Percentiles rank a stretch among this genome's conserved stretches.
These are phyloP conservation scores for Kodamaea nitidulidarum DNA, from an alignment of 805 yeast species.

Conservation along the genomic window DNA sequence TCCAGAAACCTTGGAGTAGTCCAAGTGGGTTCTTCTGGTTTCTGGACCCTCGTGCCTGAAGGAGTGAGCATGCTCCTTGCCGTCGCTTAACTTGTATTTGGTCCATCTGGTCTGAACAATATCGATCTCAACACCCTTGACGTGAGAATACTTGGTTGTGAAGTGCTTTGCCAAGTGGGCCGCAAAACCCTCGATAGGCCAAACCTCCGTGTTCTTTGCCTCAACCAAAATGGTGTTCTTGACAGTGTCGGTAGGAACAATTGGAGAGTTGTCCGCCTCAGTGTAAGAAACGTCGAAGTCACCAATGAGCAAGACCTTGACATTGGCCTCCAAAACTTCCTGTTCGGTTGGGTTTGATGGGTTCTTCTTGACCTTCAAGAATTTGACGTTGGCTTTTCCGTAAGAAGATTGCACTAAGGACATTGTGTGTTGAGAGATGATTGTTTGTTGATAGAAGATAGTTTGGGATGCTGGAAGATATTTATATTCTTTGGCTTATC, in stretches of 20 bases:
- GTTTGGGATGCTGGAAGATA: background rate
- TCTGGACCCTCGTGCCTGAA: conserved; percentile 84
- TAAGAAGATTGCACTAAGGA: conserved; percentile 49
- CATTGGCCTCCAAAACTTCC: conserved; percentile 83
- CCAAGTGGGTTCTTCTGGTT: conserved; percentile 56
- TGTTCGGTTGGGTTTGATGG: conserved; percentile 68
- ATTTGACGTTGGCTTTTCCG: conserved; percentile 92
- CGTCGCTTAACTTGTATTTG: conserved; percentile 62
- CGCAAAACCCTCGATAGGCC: conserved; percentile 90
- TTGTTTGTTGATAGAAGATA: background rate
- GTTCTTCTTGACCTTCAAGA: conserved; percentile 82
- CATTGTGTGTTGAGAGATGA: conserved; percentile 4
- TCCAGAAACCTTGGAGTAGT: conserved; percentile 45
- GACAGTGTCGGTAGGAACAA: conserved; percentile 92
- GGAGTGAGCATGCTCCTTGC: conserved; percentile 77
- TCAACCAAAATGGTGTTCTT: conserved; percentile 82
- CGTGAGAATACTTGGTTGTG: conserved; percentile 69
- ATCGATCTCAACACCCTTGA: conserved; percentile 63
- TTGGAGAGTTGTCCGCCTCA: conserved; percentile 79
- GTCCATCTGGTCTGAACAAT: conserved; percentile 78
- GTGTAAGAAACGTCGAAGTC: conserved; percentile 79
- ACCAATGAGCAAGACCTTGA: conserved; percentile 70
- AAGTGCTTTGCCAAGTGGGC: conserved; percentile 82
- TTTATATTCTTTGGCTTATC: conserved; percentile 3
- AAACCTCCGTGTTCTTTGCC: conserved; percentile 77